phyloP scores from a whole-genome alignment of 2,329 filamentous ascomycete genomes.

The Fusarium chaquense region DNA sequence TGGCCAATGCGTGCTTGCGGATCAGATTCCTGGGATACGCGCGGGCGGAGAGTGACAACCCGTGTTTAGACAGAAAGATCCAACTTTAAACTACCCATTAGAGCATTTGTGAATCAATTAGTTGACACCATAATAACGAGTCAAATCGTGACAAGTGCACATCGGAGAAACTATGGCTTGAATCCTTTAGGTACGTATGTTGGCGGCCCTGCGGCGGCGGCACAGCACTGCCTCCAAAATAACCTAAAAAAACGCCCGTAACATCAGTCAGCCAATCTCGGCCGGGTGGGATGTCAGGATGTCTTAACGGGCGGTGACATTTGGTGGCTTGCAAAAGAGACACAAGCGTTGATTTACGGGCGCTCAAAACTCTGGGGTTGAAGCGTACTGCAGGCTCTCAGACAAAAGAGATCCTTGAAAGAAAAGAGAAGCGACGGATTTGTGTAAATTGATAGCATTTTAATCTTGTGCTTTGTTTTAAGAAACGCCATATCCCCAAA shows the following conservation, averaged over 20 bases:
- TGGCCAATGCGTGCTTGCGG: not conserved
- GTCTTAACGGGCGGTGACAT: not conserved
- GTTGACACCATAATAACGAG: too few relatives aligned
- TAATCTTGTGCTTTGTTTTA: not conserved
- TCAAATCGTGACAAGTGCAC: not conserved
- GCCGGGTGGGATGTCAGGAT: not conserved
- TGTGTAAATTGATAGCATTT: not conserved
- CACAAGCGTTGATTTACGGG: not conserved
- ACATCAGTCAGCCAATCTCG: not conserved
- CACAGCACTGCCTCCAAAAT: not conserved
- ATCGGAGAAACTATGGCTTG: not conserved
- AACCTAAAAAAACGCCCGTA: not conserved
- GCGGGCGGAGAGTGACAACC: not conserved
- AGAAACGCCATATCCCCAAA: not conserved
- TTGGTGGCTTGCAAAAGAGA: not conserved
- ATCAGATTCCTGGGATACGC: not conserved
- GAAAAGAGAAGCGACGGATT: too few relatives aligned
- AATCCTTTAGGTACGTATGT: not conserved
- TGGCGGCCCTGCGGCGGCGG: not conserved
- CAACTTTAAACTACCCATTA: not conserved
- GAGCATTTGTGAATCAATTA: not conserved
- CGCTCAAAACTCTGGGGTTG: not conserved
- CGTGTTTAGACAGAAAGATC: not conserved
- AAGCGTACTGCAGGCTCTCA: not conserved
- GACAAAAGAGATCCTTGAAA: not conserved